Evolutionary conservation across 1,284 basidiomycete species (phyloP).

Genomic region (Vanrija sp.): DNA sequence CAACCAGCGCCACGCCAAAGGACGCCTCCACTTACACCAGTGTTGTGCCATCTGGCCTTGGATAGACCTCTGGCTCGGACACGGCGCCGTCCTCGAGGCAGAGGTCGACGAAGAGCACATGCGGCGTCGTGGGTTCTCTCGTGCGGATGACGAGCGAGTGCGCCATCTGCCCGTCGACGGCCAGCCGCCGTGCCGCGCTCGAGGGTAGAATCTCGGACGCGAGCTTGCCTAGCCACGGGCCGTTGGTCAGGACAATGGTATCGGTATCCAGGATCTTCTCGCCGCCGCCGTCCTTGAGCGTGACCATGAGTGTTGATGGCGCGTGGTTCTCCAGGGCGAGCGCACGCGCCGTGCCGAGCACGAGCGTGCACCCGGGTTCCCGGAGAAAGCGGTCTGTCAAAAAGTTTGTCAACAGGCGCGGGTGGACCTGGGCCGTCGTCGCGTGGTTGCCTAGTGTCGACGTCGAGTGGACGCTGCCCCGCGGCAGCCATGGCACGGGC

Average conservation of each 20-base stretch:
- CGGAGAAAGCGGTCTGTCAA: conserved; percentile 57
- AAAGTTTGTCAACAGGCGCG: conserved; percentile 61
- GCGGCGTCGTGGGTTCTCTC: conserved; percentile 34
- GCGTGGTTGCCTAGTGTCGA: conserved; percentile 33
- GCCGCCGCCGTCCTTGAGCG: conserved; percentile 22
- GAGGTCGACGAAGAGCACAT: conserved; percentile 56
- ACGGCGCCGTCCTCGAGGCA: conserved; percentile 48
- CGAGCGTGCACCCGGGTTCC: conserved; percentile 29
- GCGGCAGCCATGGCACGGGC: conserved; percentile 42
- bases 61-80: conserved; percentile 53
- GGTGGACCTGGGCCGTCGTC: conserved; percentile 47
- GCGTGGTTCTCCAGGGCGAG: conserved; percentile 16
- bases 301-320: conserved; percentile 15
- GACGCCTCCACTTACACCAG: conserved; percentile 35
- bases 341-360: conserved; percentile 31
- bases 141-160: conserved; percentile 53
- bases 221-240: conserved; percentile 75
- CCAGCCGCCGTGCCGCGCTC: conserved; percentile 44
- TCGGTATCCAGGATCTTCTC: conserved; percentile 49
- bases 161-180: conserved; percentile 50
- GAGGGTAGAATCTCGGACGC: conserved; percentile 54
- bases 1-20: background rate
- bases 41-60: conserved; percentile 49
- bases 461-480: conserved; percentile 33
- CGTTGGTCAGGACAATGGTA: conserved; percentile 67